Conservation (phyloP, 1,139 yeast genomes). For the Geotrichum histeridarum region DNA sequence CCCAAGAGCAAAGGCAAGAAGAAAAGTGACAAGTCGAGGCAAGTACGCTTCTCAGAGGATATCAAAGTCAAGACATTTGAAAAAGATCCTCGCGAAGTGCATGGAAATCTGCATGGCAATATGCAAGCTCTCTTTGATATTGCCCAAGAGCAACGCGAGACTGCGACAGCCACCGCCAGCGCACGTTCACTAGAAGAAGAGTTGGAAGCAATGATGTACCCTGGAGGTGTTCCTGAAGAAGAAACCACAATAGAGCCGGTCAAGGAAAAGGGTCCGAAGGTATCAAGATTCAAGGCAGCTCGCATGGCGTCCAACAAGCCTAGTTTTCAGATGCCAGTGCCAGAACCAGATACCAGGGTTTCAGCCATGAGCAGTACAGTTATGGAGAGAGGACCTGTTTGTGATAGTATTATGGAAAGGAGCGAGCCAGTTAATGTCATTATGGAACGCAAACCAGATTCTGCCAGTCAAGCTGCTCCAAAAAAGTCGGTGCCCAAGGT, state of each 20-base stretch:
- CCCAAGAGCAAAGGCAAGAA: not conserved
- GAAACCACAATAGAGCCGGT: not conserved
- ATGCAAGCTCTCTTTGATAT: not conserved
- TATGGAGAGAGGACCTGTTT: conserved; percentile 10
- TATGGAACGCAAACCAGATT: no score
- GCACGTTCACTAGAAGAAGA: conserved; percentile 8
- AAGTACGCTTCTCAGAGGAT: conserved; percentile 34
- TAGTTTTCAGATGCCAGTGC: not conserved
- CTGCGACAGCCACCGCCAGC: not conserved
- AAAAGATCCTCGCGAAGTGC: conserved; percentile 20
- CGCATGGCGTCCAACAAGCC: conserved; percentile 16
- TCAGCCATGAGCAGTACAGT: not conserved
- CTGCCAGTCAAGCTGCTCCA: no score
- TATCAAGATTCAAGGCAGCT: conserved; percentile 35
- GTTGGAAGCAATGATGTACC: not conserved
- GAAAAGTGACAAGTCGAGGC: conserved; percentile 22
- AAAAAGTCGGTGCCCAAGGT: not conserved
- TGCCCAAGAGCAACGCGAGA: conserved; percentile 1
- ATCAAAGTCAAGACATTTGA: conserved; percentile 37
- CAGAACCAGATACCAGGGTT: not conserved
- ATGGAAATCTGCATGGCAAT: conserved; percentile 14
- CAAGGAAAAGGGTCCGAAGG: conserved; percentile 18
- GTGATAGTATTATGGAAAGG: not conserved
- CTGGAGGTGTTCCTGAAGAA: not conserved
- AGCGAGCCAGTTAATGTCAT: not conserved